Evolutionary conservation across 148 eudicot species (phyloP).

Genomic region (Vaccinium vitisidaea): DNA sequence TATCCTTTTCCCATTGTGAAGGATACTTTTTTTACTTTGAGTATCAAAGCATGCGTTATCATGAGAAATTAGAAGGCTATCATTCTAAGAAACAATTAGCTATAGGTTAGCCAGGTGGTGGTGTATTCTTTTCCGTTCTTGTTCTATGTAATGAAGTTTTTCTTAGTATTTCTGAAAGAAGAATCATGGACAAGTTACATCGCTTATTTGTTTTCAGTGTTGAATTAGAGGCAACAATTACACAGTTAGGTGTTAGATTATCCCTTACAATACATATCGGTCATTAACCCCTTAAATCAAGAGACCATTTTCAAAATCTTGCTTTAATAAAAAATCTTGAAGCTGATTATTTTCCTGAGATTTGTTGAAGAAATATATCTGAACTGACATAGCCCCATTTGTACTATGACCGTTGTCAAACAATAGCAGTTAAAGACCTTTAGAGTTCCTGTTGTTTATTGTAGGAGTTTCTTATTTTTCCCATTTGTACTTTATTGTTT

Average conservation of each 20-base stretch:
- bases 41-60: not conserved
- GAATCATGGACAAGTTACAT: not conserved
- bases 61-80: not conserved
- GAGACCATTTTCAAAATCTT: not conserved
- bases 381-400: not conserved
- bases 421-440: not conserved
- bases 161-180: not conserved
- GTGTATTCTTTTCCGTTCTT: not conserved
- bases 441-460: not conserved
- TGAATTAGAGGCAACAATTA: not conserved
- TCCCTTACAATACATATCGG: not conserved
- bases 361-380: not conserved
- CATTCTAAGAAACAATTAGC: not conserved
- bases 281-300: not conserved
- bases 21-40: not conserved
- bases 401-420: not conserved
- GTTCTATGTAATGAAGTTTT: not conserved
- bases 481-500: no score
- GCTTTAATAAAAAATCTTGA: not conserved
- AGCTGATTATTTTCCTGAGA: not conserved
- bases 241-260: not conserved
- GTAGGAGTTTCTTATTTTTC: no score
- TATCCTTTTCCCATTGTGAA: conserved; percentile 47
- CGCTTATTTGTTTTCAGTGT: not conserved
- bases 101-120: not conserved